phyloP scores from a whole-genome alignment of 2,329 filamentous ascomycete genomes.

The Rugonectria rugulosa region DNA sequence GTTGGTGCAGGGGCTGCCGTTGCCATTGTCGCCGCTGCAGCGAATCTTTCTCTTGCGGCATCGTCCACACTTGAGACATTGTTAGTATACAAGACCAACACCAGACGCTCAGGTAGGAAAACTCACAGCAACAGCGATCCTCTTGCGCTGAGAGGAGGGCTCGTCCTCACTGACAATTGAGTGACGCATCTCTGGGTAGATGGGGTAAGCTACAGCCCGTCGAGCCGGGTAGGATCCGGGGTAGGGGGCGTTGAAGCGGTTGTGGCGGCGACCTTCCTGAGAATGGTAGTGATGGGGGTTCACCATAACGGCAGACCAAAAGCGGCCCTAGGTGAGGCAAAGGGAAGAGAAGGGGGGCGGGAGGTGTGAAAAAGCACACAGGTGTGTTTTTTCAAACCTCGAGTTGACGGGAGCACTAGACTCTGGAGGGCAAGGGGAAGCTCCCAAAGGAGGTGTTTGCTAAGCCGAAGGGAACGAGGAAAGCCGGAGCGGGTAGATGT shows the following conservation, averaged over 20 bases:
- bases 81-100: conserved; percentile 28
- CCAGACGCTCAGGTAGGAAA: no score
- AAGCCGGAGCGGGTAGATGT: neutral
- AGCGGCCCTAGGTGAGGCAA: no score
- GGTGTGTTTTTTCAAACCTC: neutral
- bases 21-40: conserved; percentile 84
- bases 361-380: no score
- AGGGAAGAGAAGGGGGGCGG: neutral
- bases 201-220: conserved; percentile 24
- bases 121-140: conserved; percentile 67
- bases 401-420: neutral
- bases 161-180: conserved; percentile 48
- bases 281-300: conserved; percentile 29
- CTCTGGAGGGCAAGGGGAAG: neutral
- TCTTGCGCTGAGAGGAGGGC: conserved; percentile 58
- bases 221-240: conserved; percentile 33
- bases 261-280: conserved; percentile 30
- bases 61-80: conserved; percentile 74
- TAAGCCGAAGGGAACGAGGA: no score
- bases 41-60: conserved; percentile 95
- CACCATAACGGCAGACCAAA: conserved; percentile 31
- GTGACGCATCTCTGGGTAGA: conserved; percentile 30
- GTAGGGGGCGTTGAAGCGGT: conserved; percentile 27
- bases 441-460: no score
- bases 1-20: conserved; percentile 80